Conservation (phyloP, 2,329 filamentous ascomycete genomes). For the Botrytis elliptica region DNA sequence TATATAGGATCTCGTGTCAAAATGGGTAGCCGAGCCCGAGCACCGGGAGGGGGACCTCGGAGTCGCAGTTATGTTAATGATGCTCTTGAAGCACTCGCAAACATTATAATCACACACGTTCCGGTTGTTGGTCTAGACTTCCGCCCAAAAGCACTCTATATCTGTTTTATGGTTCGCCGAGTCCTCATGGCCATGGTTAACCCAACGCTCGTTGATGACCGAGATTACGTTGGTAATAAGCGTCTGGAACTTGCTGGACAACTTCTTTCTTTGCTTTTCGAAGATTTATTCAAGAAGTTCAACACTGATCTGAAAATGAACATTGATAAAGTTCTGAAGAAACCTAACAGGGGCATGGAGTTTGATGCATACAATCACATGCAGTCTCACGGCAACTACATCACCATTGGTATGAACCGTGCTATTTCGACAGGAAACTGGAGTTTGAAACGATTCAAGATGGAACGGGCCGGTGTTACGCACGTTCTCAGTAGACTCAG, state of each 20-base stretch:
- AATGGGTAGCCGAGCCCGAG: constrained; percentile 67
- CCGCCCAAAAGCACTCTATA: constrained; percentile 92
- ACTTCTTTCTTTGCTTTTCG: constrained; percentile 88
- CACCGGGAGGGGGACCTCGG: constrained; percentile 49
- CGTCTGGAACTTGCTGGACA: constrained; percentile 92
- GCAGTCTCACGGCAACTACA: constrained; percentile 78
- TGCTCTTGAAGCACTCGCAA: constrained; percentile 86
- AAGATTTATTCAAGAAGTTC: constrained; percentile 97
- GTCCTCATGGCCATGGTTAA: constrained; percentile 94
- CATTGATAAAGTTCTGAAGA: constrained; percentile 94
- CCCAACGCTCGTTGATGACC: constrained; percentile 84
- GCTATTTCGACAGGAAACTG: constrained; percentile 98
- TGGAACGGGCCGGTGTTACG: constrained; percentile 95
- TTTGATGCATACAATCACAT: constrained; percentile 87
- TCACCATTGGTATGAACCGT: constrained; percentile 90
- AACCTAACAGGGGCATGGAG: constrained; percentile 82
- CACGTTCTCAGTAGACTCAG: constrained; percentile 93
- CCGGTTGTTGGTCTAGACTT: constrained; percentile 90
- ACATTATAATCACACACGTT: constrained; percentile 92
- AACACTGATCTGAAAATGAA: constrained; percentile 84
- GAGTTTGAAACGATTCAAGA: constrained; percentile 96
- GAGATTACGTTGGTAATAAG: constrained; percentile 98
- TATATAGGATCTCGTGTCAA: constrained; percentile 86
- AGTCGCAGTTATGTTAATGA: constrained; percentile 84
- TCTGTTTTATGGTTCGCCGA: constrained; percentile 95